Percentiles rank a stretch among this genome's conserved stretches.
Conservation (phyloP, 2,329 filamentous ascomycete species). For the Thelonectria olida region DNA sequence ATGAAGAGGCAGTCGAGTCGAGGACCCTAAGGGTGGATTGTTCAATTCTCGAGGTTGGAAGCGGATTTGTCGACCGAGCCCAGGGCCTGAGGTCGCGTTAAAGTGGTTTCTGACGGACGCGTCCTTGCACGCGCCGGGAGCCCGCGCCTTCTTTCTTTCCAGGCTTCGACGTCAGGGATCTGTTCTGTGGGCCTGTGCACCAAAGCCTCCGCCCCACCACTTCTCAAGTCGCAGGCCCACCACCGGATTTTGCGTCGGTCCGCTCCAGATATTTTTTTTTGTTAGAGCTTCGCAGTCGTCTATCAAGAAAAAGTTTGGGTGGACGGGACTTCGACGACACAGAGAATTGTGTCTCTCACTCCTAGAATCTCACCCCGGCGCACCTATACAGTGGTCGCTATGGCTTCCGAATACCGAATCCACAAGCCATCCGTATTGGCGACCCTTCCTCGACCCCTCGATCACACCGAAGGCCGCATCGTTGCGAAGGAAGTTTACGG, state of each 20-base stretch:
- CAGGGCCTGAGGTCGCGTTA: slow-evolving; percentile 36
- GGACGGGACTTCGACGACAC: slow-evolving; percentile 20
- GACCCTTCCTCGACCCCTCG: slow-evolving; percentile 66
- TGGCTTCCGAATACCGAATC: slow-evolving; percentile 69
- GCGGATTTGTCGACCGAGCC: background rate
- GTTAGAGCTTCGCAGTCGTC: slow-evolving; percentile 40
- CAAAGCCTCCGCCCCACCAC: slow-evolving; percentile 36
- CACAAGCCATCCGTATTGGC: slow-evolving; percentile 72
- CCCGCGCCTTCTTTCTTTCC: background rate
- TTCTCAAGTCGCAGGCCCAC: slow-evolving; percentile 34
- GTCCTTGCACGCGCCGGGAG: slow-evolving; percentile 30
- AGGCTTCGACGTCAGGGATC: slow-evolving; percentile 34
- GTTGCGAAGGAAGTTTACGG: slow-evolving; percentile 70
- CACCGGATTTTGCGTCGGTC: slow-evolving; percentile 47
- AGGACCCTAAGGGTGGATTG: slow-evolving; percentile 7
- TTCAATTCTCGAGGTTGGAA: slow-evolving; percentile 22
- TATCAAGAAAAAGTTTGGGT: slow-evolving; percentile 28
- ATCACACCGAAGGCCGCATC: slow-evolving; percentile 60
- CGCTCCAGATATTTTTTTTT: slow-evolving; percentile 47
- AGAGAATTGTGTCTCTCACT: slow-evolving; percentile 33
- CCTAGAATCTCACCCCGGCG: slow-evolving; percentile 16
- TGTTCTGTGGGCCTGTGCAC: background rate
- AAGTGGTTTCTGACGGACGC: slow-evolving; percentile 34
- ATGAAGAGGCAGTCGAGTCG: background rate
- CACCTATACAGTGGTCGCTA: slow-evolving; percentile 41